Evolutionary conservation across 192 early-diverging fungal species (phyloP).

Genomic region (Mycoemilia scoparia): DNA sequence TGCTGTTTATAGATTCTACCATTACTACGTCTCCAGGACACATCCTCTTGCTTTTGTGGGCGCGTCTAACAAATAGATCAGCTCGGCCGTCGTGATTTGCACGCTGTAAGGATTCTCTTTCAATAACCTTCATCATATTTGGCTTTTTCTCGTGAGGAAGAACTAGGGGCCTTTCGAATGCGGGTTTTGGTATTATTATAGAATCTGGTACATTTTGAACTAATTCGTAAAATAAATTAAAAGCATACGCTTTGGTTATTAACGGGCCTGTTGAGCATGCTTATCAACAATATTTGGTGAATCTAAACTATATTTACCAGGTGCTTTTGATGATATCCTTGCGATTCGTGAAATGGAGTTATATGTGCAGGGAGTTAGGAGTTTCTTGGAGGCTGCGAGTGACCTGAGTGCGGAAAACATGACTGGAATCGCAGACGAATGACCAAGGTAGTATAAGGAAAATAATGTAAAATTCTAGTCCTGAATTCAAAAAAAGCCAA

Average conservation of each 20-base stretch:
- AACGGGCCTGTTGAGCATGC: too few species aligned
- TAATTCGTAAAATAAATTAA: neutral
- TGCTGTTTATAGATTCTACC: conserved; percentile 48
- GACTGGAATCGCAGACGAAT: too few species aligned
- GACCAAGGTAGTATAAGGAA: too few species aligned
- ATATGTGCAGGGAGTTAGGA: too few species aligned
- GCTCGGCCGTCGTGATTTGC: conserved; percentile 36
- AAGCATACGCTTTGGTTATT: neutral
- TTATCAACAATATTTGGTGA: too few species aligned
- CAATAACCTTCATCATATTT: conserved; percentile 46
- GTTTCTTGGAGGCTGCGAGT: too few species aligned
- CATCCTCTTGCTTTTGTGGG: conserved; percentile 32
- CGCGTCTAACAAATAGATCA: conserved; percentile 40
- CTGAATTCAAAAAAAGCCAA: too few species aligned
- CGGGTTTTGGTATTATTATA: conserved; percentile 30
- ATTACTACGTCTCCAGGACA: conserved; percentile 42
- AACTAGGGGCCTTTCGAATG: conserved; percentile 18
- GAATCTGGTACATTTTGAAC: neutral
- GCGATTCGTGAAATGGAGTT: too few species aligned
- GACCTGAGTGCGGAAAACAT: too few species aligned
- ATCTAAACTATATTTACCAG: too few species aligned
- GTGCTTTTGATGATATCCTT: too few species aligned
- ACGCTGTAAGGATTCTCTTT: conserved; percentile 38
- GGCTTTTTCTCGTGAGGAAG: conserved; percentile 21
- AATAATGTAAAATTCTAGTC: too few species aligned